These are phyloP conservation scores for Trichocladium uniseriatum DNA, from an alignment of 495 filamentous ascomycete species.

Conservation along the genomic window DNA sequence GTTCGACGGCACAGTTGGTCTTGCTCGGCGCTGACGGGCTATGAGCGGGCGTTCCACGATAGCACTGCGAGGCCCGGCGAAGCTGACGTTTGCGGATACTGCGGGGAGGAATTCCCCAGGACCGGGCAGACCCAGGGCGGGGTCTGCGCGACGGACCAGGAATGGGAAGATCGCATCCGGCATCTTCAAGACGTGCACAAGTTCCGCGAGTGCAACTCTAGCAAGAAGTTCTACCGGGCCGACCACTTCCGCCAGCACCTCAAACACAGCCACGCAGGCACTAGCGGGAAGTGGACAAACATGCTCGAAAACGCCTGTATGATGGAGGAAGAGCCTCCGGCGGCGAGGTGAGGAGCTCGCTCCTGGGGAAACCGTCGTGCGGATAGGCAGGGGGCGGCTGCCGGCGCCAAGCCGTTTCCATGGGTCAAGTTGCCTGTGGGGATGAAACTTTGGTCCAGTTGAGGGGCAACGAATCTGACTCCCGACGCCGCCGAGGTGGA, in stretches of 20 bases:
- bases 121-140: slow-evolving; percentile 32
- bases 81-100: slow-evolving; percentile 86
- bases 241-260: slow-evolving; percentile 98
- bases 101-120: slow-evolving; percentile 84
- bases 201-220: slow-evolving; percentile 95
- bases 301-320: slow-evolving; percentile 95
- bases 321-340: slow-evolving; percentile 64
- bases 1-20: slow-evolving; percentile 96
- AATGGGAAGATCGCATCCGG: slow-evolving; percentile 78
- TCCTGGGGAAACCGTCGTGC: too few relatives aligned
- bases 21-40: slow-evolving; percentile 73
- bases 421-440: too few relatives aligned
- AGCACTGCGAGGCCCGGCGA: slow-evolving; percentile 51
- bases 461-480: neutral
- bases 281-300: slow-evolving; percentile 98
- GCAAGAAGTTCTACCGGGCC: slow-evolving; percentile 95
- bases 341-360: slow-evolving; percentile 15
- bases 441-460: too few relatives aligned
- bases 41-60: slow-evolving; percentile 76
- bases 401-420: too few relatives aligned
- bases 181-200: slow-evolving; percentile 90
- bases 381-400: too few relatives aligned
- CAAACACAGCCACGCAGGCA: slow-evolving; percentile 95
- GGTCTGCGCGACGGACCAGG: slow-evolving; percentile 36
- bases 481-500: neutral